Base-by-base conservation (phyloP, 495 filamentous ascomycete species). In the Pyrenula aspistea region DNA sequence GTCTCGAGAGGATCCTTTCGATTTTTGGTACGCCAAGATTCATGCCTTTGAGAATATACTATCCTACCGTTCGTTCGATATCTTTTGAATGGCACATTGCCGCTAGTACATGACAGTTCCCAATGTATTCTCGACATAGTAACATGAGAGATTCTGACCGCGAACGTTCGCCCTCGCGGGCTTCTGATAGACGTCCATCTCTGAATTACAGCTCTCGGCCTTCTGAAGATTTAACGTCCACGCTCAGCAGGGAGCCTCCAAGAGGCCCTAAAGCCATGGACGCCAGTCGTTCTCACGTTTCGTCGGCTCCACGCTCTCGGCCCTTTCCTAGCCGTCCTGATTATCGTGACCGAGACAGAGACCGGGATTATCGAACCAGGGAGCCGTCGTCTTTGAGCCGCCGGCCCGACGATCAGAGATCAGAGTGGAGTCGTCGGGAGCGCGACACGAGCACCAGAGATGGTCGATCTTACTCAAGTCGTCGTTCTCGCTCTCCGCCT, bases 361-460 rank as follows among this genome's bases (percentile, higher is more conserved):
- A 76, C 53, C 66, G 67, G 22, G 53, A 53, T 15, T 42, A 42
- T 15, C 31, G 31, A 42, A 42, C 8, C 15, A 42, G 31, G 31
- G 31, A 42, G 31, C 31, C 31, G 4, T 42, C 31, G 31, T 42
- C 31, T 8, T 15, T 42, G 4, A 42, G 31, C 31, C 31, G 31
- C 15, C 31, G 31, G 8, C 31, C 31, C 31, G 31, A 42, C 8
- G 31, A 42, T 15, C 31, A 42, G 31, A 4, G 31, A 15, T 42
- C 15, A 47, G 65, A 63, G 36, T 61, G 73, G 52, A 63, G 58
- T 53, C 72, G 72, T 24, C 62, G 64, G 51, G 64, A 65, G 59
- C 73, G 60, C 51, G 75, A 75, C 56, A 76, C 72, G 60, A 78
- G 76, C 53, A 68, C 67, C 19, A 67, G 73, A 53, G 71, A 73